A percentile compares a stretch with the other conserved stretches of the same genome.
Conservation (phyloP, 1,284 basidiomycete genomes). For the Malassezia caprae region DNA sequence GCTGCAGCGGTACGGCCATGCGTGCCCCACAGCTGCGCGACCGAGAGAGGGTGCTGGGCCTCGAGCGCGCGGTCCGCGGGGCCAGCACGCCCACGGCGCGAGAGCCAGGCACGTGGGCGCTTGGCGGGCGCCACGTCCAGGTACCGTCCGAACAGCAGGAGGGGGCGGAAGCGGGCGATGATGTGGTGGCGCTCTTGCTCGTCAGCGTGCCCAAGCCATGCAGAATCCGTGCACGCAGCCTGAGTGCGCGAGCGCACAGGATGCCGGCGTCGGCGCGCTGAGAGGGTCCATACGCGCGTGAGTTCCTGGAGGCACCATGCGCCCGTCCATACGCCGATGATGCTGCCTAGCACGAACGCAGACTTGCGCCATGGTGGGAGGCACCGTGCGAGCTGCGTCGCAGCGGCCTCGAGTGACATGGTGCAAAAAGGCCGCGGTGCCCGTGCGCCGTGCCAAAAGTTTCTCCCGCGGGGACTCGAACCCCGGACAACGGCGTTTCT, state of each 20-base stretch:
- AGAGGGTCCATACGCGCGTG: slow-evolving; percentile 17
- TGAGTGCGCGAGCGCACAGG: slow-evolving; percentile 15
- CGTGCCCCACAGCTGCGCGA: slow-evolving; percentile 18
- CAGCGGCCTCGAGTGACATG: background rate
- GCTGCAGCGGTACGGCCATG: background rate
- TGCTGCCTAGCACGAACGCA: background rate
- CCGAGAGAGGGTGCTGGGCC: slow-evolving; percentile 40
- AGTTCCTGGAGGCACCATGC: slow-evolving; percentile 32
- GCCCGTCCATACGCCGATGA: slow-evolving; percentile 6
- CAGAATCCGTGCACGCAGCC: background rate
- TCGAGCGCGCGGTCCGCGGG: background rate
- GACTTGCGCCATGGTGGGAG: background rate
- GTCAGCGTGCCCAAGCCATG: slow-evolving; percentile 30
- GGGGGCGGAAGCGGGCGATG: slow-evolving; percentile 43
- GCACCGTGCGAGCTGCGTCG: background rate
- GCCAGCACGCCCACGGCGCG: background rate
- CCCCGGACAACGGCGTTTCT: slow-evolving; percentile 23
- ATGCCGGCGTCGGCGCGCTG: slow-evolving; percentile 20
- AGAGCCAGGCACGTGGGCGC: background rate
- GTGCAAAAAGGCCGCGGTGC: background rate
- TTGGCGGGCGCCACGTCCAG: slow-evolving; percentile 45
- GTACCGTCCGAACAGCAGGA: slow-evolving; percentile 35
- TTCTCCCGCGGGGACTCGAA: slow-evolving; percentile 23
- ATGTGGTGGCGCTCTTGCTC: slow-evolving; percentile 48
- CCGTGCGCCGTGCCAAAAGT: slow-evolving; percentile 3